Conservation (phyloP, 2,329 filamentous ascomycete genomes). For the Magnaporthiopsis rhizophila region DNA sequence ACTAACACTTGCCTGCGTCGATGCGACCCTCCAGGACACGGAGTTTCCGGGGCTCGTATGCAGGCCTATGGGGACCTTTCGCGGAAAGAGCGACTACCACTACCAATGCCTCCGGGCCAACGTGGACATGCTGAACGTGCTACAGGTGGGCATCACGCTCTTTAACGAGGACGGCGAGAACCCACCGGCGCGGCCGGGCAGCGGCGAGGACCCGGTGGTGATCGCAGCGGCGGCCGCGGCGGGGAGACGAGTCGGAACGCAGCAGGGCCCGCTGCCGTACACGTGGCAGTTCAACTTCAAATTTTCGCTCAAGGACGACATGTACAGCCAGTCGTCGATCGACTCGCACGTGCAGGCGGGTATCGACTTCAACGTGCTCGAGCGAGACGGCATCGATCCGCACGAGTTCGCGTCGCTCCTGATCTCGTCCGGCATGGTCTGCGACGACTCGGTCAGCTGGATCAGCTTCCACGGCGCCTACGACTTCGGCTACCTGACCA, state of each 20-base stretch:
- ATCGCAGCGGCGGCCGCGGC: slow-evolving; percentile 15
- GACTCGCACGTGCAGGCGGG: slow-evolving; percentile 83
- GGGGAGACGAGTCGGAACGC: slow-evolving; percentile 31
- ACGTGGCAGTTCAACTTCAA: slow-evolving; percentile 99
- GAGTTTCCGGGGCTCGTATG: slow-evolving; percentile 98
- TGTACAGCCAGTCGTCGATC: slow-evolving; percentile 95
- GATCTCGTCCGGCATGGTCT: slow-evolving; percentile 85
- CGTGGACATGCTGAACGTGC: slow-evolving; percentile 94
- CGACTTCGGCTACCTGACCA: slow-evolving; percentile 95
- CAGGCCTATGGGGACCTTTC: slow-evolving; percentile 87
- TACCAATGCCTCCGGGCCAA: slow-evolving; percentile 97
- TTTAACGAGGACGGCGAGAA: slow-evolving; percentile 88
- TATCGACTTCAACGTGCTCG: slow-evolving; percentile 81
- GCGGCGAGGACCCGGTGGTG: slow-evolving; percentile 31
- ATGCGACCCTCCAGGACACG: slow-evolving; percentile 61
- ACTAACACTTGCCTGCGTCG: slow-evolving; percentile 9
- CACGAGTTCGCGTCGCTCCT: slow-evolving; percentile 81
- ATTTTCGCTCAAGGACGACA: slow-evolving; percentile 89
- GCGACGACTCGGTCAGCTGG: slow-evolving; percentile 85
- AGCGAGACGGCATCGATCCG: slow-evolving; percentile 84
- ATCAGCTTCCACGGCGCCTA: slow-evolving; percentile 97
- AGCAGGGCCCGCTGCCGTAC: slow-evolving; percentile 58
- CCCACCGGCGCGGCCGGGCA: slow-evolving; percentile 60
- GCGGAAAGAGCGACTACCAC: slow-evolving; percentile 94
- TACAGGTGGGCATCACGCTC: slow-evolving; percentile 89